Base-by-base conservation (phyloP, 495 filamentous ascomycete species). In the Penicillium riverlandense region DNA sequence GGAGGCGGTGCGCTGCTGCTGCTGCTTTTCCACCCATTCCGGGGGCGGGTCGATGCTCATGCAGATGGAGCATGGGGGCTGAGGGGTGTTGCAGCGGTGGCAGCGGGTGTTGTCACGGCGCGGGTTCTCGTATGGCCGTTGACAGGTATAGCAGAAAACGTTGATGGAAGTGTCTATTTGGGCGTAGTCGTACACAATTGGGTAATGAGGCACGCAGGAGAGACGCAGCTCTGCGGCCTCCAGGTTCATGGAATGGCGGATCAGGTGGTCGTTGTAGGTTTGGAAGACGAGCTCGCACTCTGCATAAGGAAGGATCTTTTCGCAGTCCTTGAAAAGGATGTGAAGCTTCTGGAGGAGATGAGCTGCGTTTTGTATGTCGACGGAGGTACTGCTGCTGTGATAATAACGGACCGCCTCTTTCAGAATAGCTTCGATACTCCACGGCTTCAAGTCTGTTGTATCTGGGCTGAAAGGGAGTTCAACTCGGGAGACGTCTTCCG, bases 151-250 rank as follows among this genome's bases (percentile, higher is more conserved):
- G 52, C 69, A 73, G 42, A 65, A 73, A 8, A 71, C 66, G 36
- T 71, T 70, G 46, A 73, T 70, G 53, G 48, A 67, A 6, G 56
- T 65, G 45, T 68, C 65, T 31, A 52, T 72, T 64, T 56, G 83
- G 49, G 74, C 78, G 12, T 77, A 71, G 1, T 74, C 70, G 47
- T 80, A 82, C 10, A 90, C 73, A 8, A 77, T 59, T 1, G 77
- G 71, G 54, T 84, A 86, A 13, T 71, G 63, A 54, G 79, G 39
- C 53, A 76, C 75, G 47, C 79, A 85, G 27, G 83, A 66, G 28
- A 86, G 80, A 4, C 85, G 82, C 11, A 90, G 71, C 29, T 83
- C 70, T 6, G 83, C 74, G 14, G 86, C 84, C 54, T 86, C 80
- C 32, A 78, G 57, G 53, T 82, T 80, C 57, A 88, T 74, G 35